Base-by-base conservation (phyloP, 257 asterid genomes). In the Forsythia viridissima region DNA sequence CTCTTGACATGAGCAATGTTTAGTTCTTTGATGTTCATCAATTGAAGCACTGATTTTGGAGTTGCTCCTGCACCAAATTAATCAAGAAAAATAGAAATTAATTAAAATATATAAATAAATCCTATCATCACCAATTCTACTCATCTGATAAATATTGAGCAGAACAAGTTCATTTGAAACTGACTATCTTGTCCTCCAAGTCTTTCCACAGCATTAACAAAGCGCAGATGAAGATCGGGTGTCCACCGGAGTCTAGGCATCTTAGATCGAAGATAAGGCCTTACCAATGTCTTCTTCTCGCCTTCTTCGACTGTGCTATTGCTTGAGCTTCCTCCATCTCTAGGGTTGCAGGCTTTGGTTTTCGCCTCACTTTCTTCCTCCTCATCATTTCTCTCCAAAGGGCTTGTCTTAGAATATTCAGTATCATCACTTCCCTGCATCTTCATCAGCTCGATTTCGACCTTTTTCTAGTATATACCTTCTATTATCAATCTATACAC, bases 1-100 rank as follows among this genome's bases (percentile, higher is more conserved):
- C 98, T 93, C 90, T 93, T 93, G 82, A 93, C 96, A 85, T 93
- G 98, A 86, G 98, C 90, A 77, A 93, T 92, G 80, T 87, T 92
- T 2, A 93, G 91, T 78, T 93, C 98, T 78, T 92, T 92, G 82
- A 92, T 85, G 80, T 86, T 86, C 98, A 93, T 93, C 86, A 90
- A 52, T 63, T 92, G 96, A 72, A 93, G 93, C 81, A 90, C 94
- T 82, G 87, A 71, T 83, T 92, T 92, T 15, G 98, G 98, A 4
- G 98, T 93, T 72, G 98, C 97, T 83, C 91, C 98, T 93, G 81
- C 89, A 84, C 38, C 83, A 87, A 72, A 18, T 48, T 34, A 18
- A 70, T 12, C 39, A 77, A 82, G 73, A 36, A 30, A 18, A 4
- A 9, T 21, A 75, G 8, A 37, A 48, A 73, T 4, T 13, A 4